Base-by-base conservation (phyloP, 495 filamentous ascomycete genomes). In the Penicillium argentinense region DNA sequence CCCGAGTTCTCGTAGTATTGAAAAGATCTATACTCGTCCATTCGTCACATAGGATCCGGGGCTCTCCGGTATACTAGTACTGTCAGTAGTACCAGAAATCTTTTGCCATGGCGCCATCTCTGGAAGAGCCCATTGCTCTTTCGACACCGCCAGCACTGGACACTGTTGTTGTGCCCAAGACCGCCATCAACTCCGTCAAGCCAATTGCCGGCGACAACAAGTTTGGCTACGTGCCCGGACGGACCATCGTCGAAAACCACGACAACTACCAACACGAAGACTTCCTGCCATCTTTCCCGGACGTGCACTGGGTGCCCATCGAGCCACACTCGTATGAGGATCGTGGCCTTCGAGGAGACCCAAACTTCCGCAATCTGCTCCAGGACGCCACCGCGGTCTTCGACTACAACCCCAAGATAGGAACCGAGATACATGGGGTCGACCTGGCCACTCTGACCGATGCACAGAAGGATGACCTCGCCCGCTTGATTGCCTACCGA, bases 391-490 rank as follows among this genome's bases (percentile, higher is more conserved):
- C 74, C 0, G 70, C 74, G 25, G 69, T 84, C 19, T 76, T 79
- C 56, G 81, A 85, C 55, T 77, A 81, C 46, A 87, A 77, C 4
- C 84, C 84, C 12, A 81, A 83, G 34, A 82, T 88, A 49, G 85
- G 87, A 42, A 89, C 85, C 0, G 86, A 90, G 56, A 68, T 91
- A 47, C 72, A 78, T 34, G 87, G 86, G 1, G 69, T 89, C 8
- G 77, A 88, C 53, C 79, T 91, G 8, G 75, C 80, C 9, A 75
- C 77, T 44, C 74, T 91, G 34, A 83, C 70, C 5, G 79, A 87
- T 52, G 74, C 72, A 1, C 85, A 88, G 54, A 87, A 85, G 62
- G 82, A 90, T 57, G 87, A 91, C 39, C 74, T 90, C 3, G 87
- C 87, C 2, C 74, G 84, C 5, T 66, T 91, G 28, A 78, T 89